These are phyloP conservation scores for sweet orange (Citrus sinensis) DNA, from an alignment of 345 rosid species.

Conservation along the genomic window DNA sequence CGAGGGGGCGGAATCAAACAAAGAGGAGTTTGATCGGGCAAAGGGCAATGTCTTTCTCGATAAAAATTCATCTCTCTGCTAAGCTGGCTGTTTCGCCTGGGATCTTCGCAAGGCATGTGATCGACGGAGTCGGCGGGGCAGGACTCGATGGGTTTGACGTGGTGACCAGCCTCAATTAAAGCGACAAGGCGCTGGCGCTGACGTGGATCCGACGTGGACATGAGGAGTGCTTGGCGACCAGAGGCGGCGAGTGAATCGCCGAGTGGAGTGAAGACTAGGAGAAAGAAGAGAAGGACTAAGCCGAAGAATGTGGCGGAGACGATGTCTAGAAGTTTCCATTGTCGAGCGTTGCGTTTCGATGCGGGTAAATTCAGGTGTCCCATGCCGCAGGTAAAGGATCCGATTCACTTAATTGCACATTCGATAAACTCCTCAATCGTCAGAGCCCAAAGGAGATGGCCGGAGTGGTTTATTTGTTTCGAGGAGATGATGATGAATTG, in stretches of 20 bases:
- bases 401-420: not conserved
- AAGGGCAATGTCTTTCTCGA: conserved; percentile 89
- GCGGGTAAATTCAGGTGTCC: conserved; percentile 67
- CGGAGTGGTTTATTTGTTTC: too few species aligned
- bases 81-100: conserved; percentile 83
- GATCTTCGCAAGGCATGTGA: conserved; percentile 98
- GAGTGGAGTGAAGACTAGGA: conserved; percentile 77
- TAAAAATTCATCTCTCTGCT: conserved; percentile 91
- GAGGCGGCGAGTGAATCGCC: conserved; percentile 98
- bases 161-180: conserved; percentile 64
- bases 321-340: conserved; percentile 85
- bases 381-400: conserved; percentile 28
- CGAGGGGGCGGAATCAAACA: conserved; percentile 88
- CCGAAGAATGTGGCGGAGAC: conserved; percentile 72
- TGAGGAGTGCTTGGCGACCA: conserved; percentile 82
- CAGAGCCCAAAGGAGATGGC: too few species aligned
- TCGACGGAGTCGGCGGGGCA: conserved; percentile 75
- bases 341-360: conserved; percentile 75
- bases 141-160: conserved; percentile 65
- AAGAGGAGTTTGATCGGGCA: conserved; percentile 68
- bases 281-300: conserved; percentile 78
- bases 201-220: conserved; percentile 78
- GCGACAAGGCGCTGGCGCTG: conserved; percentile 76
- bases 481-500: too few species aligned
- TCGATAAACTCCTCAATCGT: too few species aligned